These are phyloP conservation scores for Phaeosphaeriaceae sp. DNA, from an alignment of 2,329 filamentous ascomycete genomes.

Conservation along the genomic window DNA sequence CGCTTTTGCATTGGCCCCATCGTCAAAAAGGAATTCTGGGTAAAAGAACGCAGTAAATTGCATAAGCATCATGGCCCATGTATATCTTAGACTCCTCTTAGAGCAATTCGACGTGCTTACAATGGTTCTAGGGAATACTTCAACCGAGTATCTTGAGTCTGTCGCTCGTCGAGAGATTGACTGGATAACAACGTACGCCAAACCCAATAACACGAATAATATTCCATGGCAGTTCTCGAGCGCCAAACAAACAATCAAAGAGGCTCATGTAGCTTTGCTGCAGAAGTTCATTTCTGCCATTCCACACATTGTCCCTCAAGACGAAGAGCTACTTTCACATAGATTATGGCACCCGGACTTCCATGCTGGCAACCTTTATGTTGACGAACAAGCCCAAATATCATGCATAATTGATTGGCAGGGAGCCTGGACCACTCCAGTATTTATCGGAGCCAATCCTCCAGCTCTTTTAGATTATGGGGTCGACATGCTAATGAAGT, in stretches of 20 bases:
- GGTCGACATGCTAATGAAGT: slow-evolving; percentile 35
- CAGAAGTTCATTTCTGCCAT: slow-evolving; percentile 28
- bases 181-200: slow-evolving; percentile 35
- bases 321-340: slow-evolving; percentile 25
- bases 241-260: slow-evolving; percentile 33
- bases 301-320: slow-evolving; percentile 32
- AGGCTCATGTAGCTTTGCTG: slow-evolving; percentile 26
- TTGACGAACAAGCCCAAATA: slow-evolving; percentile 29
- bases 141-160: slow-evolving; percentile 31
- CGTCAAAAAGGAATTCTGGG: slow-evolving; percentile 30
- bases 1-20: slow-evolving; percentile 32
- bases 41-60: slow-evolving; percentile 29
- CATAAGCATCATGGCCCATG: slow-evolving; percentile 31
- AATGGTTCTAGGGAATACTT: slow-evolving; percentile 26
- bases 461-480: slow-evolving; percentile 31
- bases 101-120: no score
- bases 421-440: slow-evolving; percentile 25
- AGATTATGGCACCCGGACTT: slow-evolving; percentile 39
- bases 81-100: no score
- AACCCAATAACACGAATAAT: slow-evolving; percentile 29
- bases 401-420: slow-evolving; percentile 42
- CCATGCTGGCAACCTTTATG: slow-evolving; percentile 36
- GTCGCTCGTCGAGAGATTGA: slow-evolving; percentile 43
- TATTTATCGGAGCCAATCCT: slow-evolving; percentile 33
- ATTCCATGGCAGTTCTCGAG: slow-evolving; percentile 42